phyloP scores from a whole-genome alignment of 129 eudicot genomes.

The Dittrichia graveolens region DNA sequence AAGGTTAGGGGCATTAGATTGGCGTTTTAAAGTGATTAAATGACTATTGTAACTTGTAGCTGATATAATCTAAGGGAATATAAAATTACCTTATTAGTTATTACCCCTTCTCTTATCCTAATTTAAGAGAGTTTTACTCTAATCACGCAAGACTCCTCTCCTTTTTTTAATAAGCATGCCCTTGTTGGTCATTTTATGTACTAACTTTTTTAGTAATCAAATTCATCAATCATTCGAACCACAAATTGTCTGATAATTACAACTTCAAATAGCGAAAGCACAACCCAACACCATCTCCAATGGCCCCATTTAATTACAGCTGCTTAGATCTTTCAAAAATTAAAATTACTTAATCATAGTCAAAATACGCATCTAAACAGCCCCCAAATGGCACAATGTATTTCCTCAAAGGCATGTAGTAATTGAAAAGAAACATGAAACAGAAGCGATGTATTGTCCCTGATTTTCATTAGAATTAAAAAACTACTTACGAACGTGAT shows the following conservation, averaged over 20 bases:
- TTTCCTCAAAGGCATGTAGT: not conserved
- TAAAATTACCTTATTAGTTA: not conserved
- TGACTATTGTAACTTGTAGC: not conserved
- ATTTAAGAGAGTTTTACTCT: not conserved
- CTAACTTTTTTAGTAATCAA: not conserved
- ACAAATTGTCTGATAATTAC: not conserved
- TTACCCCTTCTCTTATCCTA: not conserved
- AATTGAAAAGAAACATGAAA: constrained; percentile 1
- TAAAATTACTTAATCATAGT: not conserved
- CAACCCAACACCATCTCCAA: not conserved
- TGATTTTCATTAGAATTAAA: not conserved
- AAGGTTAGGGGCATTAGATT: not conserved
- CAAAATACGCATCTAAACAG: not conserved
- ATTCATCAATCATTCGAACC: not conserved
- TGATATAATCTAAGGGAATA: not conserved
- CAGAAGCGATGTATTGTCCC: not conserved
- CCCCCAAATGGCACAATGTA: not conserved
- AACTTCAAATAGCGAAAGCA: not conserved
- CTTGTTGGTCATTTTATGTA: no score
- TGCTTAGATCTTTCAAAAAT: not conserved
- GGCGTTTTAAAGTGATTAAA: not conserved
- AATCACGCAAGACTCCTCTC: not conserved
- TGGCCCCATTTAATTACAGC: not conserved
- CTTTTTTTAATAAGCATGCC: not conserved
- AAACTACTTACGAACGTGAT: constrained; percentile 74